Base-by-base conservation (phyloP, 1,284 basidiomycete species). In the Pisolithus thermaeus region DNA sequence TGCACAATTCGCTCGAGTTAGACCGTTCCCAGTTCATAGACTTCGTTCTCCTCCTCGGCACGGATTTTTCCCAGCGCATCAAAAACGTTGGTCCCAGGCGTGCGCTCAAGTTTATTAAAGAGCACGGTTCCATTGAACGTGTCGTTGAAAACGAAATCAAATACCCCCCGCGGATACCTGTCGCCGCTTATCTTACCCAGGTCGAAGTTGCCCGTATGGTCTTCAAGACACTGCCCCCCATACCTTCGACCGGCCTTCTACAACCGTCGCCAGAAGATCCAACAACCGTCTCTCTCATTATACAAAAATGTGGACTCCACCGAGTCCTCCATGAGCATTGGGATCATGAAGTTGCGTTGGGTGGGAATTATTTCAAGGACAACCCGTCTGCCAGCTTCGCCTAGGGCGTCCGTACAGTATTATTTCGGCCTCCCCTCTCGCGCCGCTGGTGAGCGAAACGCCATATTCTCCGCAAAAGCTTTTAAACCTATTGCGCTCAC, bases 61-160 rank as follows among this genome's bases (percentile, higher is more conserved):
- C 92, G 0, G 92, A 96, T 67, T 94, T 95, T 58, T 85, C 88
- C 0, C 79, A 84, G 42, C 81, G 92, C 1, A 87, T 96, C 56
- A 83, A 79, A 52, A 83, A 84, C 49, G 71, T 95, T 3, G 92
- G 92, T 0, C 90, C 91, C 0, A 65, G 69, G 0, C 81, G 81
- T 1, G 90, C 90, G 0, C 78, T 87, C 60, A 80, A 79, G 55
- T 80, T 89, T 53, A 87, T 96, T 47, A 73, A 76, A 43, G 67
- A 78, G 57, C 70, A 92, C 62, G 81, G 81, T 1, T 75, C 77
- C 7, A 93, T 95, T 58, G 92, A 94, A 67, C 69, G 71, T 2
- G 73, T 93, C 39, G 64, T 95, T 8, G 72, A 77, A 43, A 62
- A 69, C 23, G 80, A 87, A 62, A 70, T 64, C 4, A 78, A 75